phyloP scores from a whole-genome alignment of 306 rosid genomes.

The Malus sieversii region DNA sequence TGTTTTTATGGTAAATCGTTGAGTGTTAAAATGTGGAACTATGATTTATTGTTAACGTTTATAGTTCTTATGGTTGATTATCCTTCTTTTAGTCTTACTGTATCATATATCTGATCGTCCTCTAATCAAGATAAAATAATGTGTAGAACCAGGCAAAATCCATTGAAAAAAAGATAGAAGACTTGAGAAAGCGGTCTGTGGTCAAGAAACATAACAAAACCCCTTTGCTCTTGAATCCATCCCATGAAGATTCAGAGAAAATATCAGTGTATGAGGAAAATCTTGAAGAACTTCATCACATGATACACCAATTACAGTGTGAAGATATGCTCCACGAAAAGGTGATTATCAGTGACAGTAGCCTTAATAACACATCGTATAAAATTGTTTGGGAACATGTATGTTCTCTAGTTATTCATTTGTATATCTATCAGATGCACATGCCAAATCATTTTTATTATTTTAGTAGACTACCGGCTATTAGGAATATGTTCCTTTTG shows the following conservation, averaged over 20 bases:
- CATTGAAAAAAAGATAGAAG: slow-evolving; percentile 42
- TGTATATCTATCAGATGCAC: background rate
- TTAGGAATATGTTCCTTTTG: background rate
- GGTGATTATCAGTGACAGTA: slow-evolving; percentile 29
- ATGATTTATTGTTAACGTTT: background rate
- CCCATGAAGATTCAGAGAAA: slow-evolving; percentile 31
- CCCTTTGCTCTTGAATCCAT: slow-evolving; percentile 34
- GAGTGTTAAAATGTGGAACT: background rate
- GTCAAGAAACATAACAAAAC: slow-evolving; percentile 25
- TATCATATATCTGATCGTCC: slow-evolving; percentile 5
- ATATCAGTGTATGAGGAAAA: slow-evolving; percentile 55
- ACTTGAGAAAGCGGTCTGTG: slow-evolving; percentile 32
- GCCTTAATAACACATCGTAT: background rate
- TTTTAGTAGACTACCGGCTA: background rate
- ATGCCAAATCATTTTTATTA: background rate
- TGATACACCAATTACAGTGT: slow-evolving; percentile 64
- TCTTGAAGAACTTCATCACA: slow-evolving; percentile 51
- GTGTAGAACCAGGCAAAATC: slow-evolving; percentile 60
- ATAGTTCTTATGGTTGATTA: background rate
- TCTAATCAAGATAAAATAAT: slow-evolving; percentile 27
- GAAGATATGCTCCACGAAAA: slow-evolving; percentile 47
- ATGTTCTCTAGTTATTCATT: background rate
- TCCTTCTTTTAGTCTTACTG: slow-evolving; percentile 8
- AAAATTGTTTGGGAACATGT: background rate
- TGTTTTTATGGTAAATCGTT: background rate